Evolutionary conservation across 306 rosid species (phyloP), one percentile per base, ranked within the genome.

Genomic region (Myrica gale): DNA sequence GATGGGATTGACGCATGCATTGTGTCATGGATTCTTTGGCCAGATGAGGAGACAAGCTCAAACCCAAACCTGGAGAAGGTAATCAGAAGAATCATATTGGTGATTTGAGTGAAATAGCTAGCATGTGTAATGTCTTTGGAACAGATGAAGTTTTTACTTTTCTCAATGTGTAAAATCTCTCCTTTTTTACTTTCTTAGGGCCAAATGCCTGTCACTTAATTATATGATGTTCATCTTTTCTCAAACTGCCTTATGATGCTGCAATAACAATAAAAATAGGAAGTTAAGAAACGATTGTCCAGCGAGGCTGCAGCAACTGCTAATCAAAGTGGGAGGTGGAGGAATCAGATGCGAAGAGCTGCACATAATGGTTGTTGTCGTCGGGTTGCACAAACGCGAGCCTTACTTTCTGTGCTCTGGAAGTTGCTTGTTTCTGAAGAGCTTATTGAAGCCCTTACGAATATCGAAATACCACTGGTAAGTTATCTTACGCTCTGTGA

Each of bases 311-410:
- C 90, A 16, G 93, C 93, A 21, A 87, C 91, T 67, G 96, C 98
- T 73, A 90, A 82, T 81, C 89, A 82, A 71, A 78, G 82, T 84
- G 98, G 98, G 75, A 82, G 93, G 87, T 95, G 97, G 98, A 90
- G 84, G 90, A 92, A 95, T 85, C 97, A 95, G 90, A 92, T 90
- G 93, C 88, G 93, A 70, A 90, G 96, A 85, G 98, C 89, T 79
- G 95, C 98, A 41, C 98, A 90, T 72, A 92, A 95, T 84, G 97
- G 97, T 68, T 92, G 98, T 82, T 95, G 97, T 79, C 95, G 91
- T 37, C 97, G 96, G 82, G 98, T 85, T 86, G 93, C 97, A 72
- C 97, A 95, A 88, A 90, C 81, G 71, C 88, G 92, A 19, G 93
- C 97, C 44, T 85, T 95, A 76, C 89, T 89, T 83, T 89, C 93